Base-by-base conservation (phyloP, 2,329 filamentous ascomycete species). In the Aspergillus terreus region DNA sequence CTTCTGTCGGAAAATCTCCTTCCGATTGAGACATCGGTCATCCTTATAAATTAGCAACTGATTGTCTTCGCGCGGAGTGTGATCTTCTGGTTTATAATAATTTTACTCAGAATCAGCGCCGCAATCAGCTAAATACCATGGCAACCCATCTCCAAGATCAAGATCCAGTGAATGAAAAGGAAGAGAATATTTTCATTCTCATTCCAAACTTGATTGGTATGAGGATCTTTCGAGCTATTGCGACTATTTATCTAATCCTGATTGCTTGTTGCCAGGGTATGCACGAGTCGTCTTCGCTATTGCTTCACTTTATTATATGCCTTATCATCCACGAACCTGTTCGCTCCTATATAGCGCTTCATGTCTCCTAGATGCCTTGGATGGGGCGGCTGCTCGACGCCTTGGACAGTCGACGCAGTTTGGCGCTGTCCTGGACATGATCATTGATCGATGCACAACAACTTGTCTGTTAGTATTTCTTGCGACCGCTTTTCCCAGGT, bases 291-390 rank as follows among this genome's bases (percentile, higher is more conserved):
- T 90, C 55, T 81, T 91, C 58, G 90, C 90, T 63, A 76, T 95
- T 62, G 88, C 87, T 44, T 96, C 92, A 19, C 84, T 97, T 58
- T 95, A 96, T 77, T 97, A 95, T 78, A 96, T 96, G 92, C 91
- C 92, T 43, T 82, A 96, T 44, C 92, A 97, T 72, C 92, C 92
- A n/a, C 86, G 91, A 63, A 95, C 90, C 38, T 96, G 92, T 76
- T 90, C 88, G 53, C 71, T 90, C 25, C 58, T 71, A 17, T 96
- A 97, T 79, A 91, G 86, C 69, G 76, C 96, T 52, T 96, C 91
- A 25, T 96, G 91, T 70, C 82, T 96, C 23, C 87, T 96, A 57
- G 92, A 97, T 69, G 92, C 92, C 45, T 83, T 96, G 54, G 92
- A 97, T 68, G 92, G 92, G 61, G 86, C 90, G 59, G 90, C 90